Base-by-base conservation (phyloP, 305 asterid species). In the Fraxinus paxiana region DNA sequence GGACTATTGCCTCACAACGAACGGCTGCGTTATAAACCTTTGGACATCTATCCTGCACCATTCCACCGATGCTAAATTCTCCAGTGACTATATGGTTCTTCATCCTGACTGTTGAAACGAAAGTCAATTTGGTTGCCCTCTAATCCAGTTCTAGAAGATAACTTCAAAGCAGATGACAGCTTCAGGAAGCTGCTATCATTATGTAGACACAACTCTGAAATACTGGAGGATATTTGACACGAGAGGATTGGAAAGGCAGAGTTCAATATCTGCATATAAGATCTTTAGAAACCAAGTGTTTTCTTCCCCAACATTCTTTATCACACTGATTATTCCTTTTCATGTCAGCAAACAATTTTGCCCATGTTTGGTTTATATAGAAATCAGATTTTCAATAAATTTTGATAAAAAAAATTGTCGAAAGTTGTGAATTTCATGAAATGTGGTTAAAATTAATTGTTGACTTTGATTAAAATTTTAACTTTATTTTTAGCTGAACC, bases 1-100 rank as follows among this genome's bases (percentile, higher is more conserved):
- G 96, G 87, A 63, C 94, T 97, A 15, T 83, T 91, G 82, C 97
- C 97, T 81, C 97, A 85, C 77, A 92, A 92, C 73, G 93, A 92
- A 3, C 78, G 81, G 2, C 81, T 94, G 87, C 88, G 94, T 54
- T 91, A 85, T 82, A 88, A 86, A 82, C 97, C 98, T 22, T 87
- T 93, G 28, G 98, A 90, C 83, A 85, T 95, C 75, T 95, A 88
- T 85, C 98, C 98, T 61, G 98, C 97, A 24, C 96, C 94, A 26
- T 88, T 95, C 83, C 98, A 95, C 88, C 88, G 97, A 90, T 90
- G 97, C 8, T 63, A 63, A 63, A 9, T 24, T 63, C 72, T 63
- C 34, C 72, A 63, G 72, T 24, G 34, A 63, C 17, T 9, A 20
- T n/a, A 18, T 18, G 26, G 28, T 56, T 56, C 67, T 56, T 48